Evolutionary conservation across 192 early-diverging fungal species (phyloP).

Genomic region (Coemansia sp.): DNA sequence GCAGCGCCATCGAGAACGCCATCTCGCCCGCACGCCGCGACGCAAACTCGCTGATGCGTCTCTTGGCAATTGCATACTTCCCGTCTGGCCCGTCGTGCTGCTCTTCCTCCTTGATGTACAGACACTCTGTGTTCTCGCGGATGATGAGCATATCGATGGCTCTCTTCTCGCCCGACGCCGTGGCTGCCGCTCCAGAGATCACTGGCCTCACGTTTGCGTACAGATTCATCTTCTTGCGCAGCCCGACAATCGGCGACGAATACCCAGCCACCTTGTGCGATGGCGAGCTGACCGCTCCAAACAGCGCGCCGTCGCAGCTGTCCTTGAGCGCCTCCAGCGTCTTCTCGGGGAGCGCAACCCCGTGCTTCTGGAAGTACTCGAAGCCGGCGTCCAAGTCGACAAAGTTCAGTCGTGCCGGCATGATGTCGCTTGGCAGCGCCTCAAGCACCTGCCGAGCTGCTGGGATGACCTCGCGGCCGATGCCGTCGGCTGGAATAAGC

Average conservation of each 20-base stretch:
- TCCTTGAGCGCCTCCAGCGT: constrained; percentile 78
- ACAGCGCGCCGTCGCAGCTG: constrained; percentile 91
- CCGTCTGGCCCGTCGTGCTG: constrained; percentile 58
- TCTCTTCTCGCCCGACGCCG: constrained; percentile 56
- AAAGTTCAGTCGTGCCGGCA: constrained; percentile 70
- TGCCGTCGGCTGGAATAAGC: constrained; percentile 95
- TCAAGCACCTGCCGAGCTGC: constrained; percentile 88
- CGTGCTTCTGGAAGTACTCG: constrained; percentile 92
- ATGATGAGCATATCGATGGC: constrained; percentile 95
- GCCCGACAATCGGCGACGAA: constrained; percentile 95
- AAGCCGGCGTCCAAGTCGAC: constrained; percentile 91
- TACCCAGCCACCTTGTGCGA: constrained; percentile 98
- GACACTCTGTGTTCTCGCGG: constrained; percentile 97
- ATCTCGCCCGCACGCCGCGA: constrained; percentile 83
- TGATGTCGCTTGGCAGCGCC: constrained; percentile 58
- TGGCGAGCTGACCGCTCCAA: constrained; percentile 97
- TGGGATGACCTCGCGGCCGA: constrained; percentile 95
- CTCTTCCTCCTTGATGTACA: constrained; percentile 60
- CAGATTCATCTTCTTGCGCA: constrained; percentile 92
- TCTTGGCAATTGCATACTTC: constrained; percentile 73
- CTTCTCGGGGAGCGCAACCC: constrained; percentile 83
- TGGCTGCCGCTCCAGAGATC: constrained; percentile 61
- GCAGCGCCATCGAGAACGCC: constrained; percentile 91
- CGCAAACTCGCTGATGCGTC: constrained; percentile 87
- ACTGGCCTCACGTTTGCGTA: constrained; percentile 98